Percentiles rank a stretch among this genome's conserved stretches.
Conservation (phyloP, 2,329 filamentous ascomycete species). For the Epichloe typhina region DNA sequence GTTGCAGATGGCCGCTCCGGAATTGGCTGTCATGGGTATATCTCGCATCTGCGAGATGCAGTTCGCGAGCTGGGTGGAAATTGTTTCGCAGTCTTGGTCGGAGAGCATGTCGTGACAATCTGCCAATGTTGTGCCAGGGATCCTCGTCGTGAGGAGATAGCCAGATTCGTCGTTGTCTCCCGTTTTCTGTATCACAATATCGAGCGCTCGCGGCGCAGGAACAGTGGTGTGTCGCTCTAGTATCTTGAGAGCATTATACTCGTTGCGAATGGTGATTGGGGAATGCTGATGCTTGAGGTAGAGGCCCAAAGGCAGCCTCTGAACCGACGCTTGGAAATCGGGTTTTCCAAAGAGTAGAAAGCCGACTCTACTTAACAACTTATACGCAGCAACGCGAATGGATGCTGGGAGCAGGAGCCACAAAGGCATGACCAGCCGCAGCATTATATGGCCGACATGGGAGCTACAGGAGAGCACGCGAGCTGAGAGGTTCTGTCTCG, state of each 20-base stretch:
- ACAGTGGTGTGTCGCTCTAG: not conserved
- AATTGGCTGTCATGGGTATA: not conserved
- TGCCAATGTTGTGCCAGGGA: not conserved
- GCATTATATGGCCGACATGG: too few species aligned
- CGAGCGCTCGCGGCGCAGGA: not conserved
- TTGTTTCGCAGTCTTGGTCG: not conserved
- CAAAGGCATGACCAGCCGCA: too few species aligned
- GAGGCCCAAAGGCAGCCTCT: not conserved
- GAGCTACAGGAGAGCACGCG: too few species aligned
- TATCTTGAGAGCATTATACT: not conserved
- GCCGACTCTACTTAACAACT: too few species aligned
- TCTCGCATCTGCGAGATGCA: not conserved
- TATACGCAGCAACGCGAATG: too few species aligned
- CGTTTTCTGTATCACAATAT: not conserved
- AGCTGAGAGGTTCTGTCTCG: too few species aligned
- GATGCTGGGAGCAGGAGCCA: too few species aligned
- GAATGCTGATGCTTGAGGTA: not conserved
- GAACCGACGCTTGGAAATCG: too few species aligned
- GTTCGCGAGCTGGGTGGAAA: not conserved
- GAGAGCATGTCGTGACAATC: not conserved
- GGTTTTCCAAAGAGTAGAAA: too few species aligned
- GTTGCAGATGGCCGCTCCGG: not conserved
- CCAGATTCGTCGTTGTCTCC: not conserved
- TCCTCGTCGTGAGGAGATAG: not conserved
- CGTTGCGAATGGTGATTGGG: not conserved